A percentile compares a stretch with the other conserved stretches of the same genome.
phyloP scores from a whole-genome alignment of 257 asterid genomes.

The Solanum phureja region DNA sequence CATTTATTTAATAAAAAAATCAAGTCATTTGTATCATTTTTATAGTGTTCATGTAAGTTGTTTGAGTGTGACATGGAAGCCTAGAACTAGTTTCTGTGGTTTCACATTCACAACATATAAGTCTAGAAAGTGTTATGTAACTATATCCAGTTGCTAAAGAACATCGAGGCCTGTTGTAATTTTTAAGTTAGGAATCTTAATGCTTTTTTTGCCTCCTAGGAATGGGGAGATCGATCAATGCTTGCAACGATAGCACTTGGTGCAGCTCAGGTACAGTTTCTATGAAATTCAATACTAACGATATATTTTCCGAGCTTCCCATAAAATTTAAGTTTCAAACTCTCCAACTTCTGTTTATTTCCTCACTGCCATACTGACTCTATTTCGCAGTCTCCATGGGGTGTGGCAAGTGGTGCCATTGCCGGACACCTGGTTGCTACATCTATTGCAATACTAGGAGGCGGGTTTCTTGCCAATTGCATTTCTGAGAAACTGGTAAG shows the following conservation, averaged over 20 bases:
- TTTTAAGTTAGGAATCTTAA: neutral
- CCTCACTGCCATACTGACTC: neutral
- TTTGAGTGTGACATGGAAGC: neutral
- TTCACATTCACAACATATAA: neutral
- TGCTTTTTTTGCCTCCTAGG: constrained; percentile 23
- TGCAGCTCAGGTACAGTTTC: constrained; percentile 77
- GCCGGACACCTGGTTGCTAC: constrained; percentile 84
- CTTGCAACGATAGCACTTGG: constrained; percentile 97
- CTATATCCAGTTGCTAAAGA: neutral
- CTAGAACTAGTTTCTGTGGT: neutral
- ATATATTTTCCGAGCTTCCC: neutral
- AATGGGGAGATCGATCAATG: constrained; percentile 99
- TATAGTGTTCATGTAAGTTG: neutral
- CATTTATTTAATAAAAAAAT: neutral
- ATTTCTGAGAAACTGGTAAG: constrained; percentile 93
- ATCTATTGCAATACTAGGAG: constrained; percentile 76
- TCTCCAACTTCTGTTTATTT: neutral
- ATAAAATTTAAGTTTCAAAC: neutral
- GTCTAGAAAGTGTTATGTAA: neutral
- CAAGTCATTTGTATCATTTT: neutral
- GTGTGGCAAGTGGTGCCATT: constrained; percentile 96
- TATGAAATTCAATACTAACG: neutral
- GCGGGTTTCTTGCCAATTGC: constrained; percentile 84
- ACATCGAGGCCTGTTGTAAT: neutral
- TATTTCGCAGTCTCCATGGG: constrained; percentile 78